A percentile compares a stretch with the other conserved stretches of the same genome.
phyloP scores from a whole-genome alignment of 2,329 filamentous ascomycete genomes.

The Arthrocladium fulminans region DNA sequence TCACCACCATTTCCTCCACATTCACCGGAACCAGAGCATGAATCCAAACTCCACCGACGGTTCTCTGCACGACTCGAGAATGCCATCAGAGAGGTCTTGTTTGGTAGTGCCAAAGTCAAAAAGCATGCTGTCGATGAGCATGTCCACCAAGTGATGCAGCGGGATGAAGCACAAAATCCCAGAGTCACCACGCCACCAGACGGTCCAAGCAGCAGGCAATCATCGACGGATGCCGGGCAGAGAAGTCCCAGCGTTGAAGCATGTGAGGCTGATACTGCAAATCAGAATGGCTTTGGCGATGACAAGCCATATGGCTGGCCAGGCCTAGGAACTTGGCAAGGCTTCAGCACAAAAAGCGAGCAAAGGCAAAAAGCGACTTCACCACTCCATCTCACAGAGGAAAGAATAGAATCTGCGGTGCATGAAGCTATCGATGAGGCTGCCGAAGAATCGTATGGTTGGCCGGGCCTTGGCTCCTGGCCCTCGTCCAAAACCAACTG shows the following conservation, averaged over 20 bases:
- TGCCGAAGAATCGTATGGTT: no score
- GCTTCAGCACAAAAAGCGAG: no score
- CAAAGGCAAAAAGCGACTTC: no score
- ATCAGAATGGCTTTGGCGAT: not conserved
- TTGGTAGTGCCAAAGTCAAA: slow-evolving; percentile 1
- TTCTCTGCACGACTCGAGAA: not conserved
- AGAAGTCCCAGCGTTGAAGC: not conserved
- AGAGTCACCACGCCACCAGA: not conserved
- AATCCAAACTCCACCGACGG: not conserved
- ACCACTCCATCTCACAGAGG: no score
- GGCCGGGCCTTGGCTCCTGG: no score
- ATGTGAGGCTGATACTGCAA: not conserved
- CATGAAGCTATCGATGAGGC: no score
- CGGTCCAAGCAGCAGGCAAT: not conserved
- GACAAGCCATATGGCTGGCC: no score
- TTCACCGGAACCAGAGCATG: not conserved
- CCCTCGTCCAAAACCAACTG: no score
- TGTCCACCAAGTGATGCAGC: not conserved
- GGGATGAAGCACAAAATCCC: not conserved
- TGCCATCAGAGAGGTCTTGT: not conserved
- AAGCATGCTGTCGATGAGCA: not conserved
- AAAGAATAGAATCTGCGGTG: no score
- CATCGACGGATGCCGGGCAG: not conserved
- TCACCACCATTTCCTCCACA: not conserved
- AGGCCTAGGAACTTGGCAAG: no score